Conservation (phyloP, 2,329 filamentous ascomycete species). For the Endocalyx cinctus region DNA sequence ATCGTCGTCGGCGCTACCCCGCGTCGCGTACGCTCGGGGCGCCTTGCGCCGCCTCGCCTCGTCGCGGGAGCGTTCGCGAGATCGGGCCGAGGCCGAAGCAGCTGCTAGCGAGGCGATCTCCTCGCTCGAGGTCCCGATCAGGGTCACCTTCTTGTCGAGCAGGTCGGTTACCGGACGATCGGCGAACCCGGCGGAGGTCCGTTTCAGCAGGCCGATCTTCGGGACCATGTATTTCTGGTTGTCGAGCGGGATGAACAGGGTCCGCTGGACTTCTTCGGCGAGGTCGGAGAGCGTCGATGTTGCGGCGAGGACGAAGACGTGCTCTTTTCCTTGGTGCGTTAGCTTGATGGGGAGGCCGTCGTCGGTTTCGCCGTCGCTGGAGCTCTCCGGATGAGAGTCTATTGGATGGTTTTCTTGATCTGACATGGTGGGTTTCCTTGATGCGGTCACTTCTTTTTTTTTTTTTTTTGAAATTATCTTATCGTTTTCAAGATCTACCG, state of each 20-base stretch:
- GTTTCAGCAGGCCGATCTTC: slow-evolving; percentile 61
- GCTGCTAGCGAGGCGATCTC: slow-evolving; percentile 53
- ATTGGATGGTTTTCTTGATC: slow-evolving; percentile 12
- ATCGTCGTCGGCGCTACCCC: too few relatives aligned
- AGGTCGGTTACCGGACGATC: slow-evolving; percentile 45
- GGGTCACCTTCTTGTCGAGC: slow-evolving; percentile 54
- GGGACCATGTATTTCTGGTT: slow-evolving; percentile 68
- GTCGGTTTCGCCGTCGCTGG: slow-evolving; percentile 6
- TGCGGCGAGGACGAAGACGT: slow-evolving; percentile 38
- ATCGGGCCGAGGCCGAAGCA: slow-evolving; percentile 45
- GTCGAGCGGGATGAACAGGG: slow-evolving; percentile 52
- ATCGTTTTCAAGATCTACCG: too few relatives aligned
- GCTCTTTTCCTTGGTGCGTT: slow-evolving; percentile 40
- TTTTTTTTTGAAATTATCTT: too few relatives aligned
- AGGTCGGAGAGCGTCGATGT: slow-evolving; percentile 53
- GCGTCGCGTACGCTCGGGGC: slow-evolving; percentile 18
- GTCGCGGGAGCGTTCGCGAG: slow-evolving; percentile 40
- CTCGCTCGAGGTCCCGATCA: slow-evolving; percentile 59
- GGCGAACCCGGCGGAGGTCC: slow-evolving; percentile 60
- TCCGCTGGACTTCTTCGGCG: slow-evolving; percentile 50
- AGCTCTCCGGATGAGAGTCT: too few relatives aligned
- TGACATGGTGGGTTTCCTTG: slow-evolving; percentile 15
- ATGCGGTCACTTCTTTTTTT: too few relatives aligned
- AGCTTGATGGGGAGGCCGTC: slow-evolving; percentile 39
- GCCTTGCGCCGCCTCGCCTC: slow-evolving; percentile 25